Base-by-base conservation (phyloP, 2,329 filamentous ascomycete genomes). In the Alternaria gaisen region DNA sequence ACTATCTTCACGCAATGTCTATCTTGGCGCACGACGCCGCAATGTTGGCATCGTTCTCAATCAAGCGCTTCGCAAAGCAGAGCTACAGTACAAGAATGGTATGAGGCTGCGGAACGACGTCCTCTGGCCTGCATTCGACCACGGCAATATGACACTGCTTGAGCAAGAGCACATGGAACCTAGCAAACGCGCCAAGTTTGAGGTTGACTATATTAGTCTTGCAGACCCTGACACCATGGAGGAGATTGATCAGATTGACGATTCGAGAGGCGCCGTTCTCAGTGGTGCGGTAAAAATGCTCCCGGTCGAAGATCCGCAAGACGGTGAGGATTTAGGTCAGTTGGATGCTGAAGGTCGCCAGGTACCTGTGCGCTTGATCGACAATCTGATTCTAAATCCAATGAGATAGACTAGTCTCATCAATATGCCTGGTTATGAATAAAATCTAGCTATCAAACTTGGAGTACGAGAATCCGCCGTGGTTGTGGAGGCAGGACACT, bases 211-310 rank as follows among this genome's bases (percentile, higher is more conserved):
- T 77, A 87, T 99, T 57, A 97, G 93, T 16, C 84, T 99, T 26
- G 91, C 94, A 0, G 93, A 98, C 71, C 91, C 93, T 1, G 88
- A 92, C 9, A 91, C 90, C 0, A 87, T 99, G 81, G 86, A 91
- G 61, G 94, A 98, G 80, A 72, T 97, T 2, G 85, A 90, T 0
- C 76, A 81, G 12, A 85, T 98, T 2, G 91, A 97, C 72, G 83
- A 85, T 0, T 79, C 81, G 0, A 87, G 83, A 65, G 94, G 94
- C 2, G 94, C 90, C 0, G 90, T 99, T 36, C 79, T 99, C 58
- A 98, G 94, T 75, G 93, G 92, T 4, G 95, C 95, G 0, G 83
- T 99, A 59, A 95, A 92, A 80, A 97, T 99, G 90, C 77, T 92
- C 46, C 91, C 93, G 0, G 82, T 97, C 2, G 91, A 96, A 74